A percentile compares a stretch with the other conserved stretches of the same genome.
Evolutionary conservation across 176 grass and related monocot species (phyloP).

Genomic region (Poa annua): DNA sequence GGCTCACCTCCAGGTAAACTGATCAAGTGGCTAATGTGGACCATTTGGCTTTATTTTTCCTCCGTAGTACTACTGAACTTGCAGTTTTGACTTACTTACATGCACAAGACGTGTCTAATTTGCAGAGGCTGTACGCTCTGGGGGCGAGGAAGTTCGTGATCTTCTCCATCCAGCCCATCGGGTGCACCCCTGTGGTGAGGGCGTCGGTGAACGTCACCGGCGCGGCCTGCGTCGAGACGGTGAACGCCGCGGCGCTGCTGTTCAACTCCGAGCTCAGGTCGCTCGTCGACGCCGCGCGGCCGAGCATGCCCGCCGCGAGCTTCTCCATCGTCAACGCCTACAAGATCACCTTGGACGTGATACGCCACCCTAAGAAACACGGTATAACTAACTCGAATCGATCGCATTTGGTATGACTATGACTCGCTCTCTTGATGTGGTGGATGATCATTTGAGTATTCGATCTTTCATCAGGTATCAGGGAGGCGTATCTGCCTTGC

Average conservation of each 20-base stretch:
- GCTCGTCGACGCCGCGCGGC: constrained; percentile 12
- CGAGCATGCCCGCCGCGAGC: constrained; percentile 49
- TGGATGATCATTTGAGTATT: not conserved
- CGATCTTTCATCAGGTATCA: constrained; percentile 22
- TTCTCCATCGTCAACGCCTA: constrained; percentile 52
- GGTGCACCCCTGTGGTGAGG: constrained; percentile 59
- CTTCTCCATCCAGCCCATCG: constrained; percentile 69
- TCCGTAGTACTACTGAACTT: not conserved
- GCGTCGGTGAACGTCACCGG: constrained; percentile 35
- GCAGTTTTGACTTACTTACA: not conserved
- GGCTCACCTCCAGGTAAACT: constrained; percentile 51
- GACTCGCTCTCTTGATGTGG: not conserved
- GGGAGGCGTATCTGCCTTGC: constrained; percentile 51
- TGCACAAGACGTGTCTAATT: no score
- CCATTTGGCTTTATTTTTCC: constrained; percentile 16
- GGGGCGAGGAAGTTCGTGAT: constrained; percentile 69
- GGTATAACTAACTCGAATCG: constrained; percentile 29
- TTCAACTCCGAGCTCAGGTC: constrained; percentile 56
- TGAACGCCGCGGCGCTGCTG: constrained; percentile 57
- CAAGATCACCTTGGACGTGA: constrained; percentile 54
- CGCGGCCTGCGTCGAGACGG: constrained; percentile 40
- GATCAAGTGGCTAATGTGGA: not conserved
- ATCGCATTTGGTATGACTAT: not conserved
- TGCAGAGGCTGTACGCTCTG: constrained; percentile 55
- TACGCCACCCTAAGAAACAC: constrained; percentile 37